These are phyloP conservation scores for Monilinia fructicola DNA, from an alignment of 2,329 filamentous ascomycete species.

Conservation along the genomic window DNA sequence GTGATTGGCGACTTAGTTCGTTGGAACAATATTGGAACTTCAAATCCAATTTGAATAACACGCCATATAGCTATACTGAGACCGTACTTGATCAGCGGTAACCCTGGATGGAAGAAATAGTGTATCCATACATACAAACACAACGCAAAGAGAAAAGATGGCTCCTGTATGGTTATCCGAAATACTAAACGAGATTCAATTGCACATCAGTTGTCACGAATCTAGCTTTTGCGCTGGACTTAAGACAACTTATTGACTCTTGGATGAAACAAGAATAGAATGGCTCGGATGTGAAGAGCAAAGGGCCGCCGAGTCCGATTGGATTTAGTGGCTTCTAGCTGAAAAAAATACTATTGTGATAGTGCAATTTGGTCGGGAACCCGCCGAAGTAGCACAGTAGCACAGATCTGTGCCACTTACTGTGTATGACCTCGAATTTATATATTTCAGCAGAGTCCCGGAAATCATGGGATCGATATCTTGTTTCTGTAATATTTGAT, in stretches of 20 bases:
- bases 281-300: neutral
- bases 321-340: neutral
- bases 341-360: no score
- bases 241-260: neutral
- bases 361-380: neutral
- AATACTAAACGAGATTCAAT: neutral
- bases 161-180: neutral
- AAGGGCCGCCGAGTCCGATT: neutral
- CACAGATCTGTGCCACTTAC: slow-evolving; percentile 2
- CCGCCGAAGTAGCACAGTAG: neutral
- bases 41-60: no score
- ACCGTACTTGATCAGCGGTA: no score
- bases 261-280: neutral
- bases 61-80: no score
- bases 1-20: no score
- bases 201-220: neutral
- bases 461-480: neutral
- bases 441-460: slow-evolving; percentile 1
- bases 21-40: no score
- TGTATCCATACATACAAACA: no score
- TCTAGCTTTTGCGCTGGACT: neutral
- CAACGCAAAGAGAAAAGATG: no score
- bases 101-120: no score
- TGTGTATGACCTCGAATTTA: neutral
- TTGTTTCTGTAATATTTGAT: neutral